Percentiles rank a stretch among this genome's conserved stretches.
Conservation (phyloP, 2,329 filamentous ascomycete genomes). For the Fusarium sp. region DNA sequence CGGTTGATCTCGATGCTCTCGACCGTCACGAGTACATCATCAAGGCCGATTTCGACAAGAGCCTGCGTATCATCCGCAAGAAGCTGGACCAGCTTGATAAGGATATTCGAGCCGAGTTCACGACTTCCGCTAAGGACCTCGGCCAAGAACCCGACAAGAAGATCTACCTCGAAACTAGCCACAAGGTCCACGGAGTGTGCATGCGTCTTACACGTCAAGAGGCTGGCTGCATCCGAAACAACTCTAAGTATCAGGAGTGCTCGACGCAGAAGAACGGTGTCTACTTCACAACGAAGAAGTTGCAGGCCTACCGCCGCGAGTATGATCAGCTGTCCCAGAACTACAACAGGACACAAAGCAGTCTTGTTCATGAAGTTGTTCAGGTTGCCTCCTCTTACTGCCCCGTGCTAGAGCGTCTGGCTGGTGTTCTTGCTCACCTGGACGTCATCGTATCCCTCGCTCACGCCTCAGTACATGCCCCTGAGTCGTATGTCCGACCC, state of each 20-base stretch:
- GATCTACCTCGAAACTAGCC: constrained; percentile 90
- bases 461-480: constrained; percentile 92
- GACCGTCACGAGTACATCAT: constrained; percentile 99
- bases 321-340: constrained; percentile 94
- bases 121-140: constrained; percentile 81
- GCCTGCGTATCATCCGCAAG: constrained; percentile 86
- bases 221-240: constrained; percentile 92
- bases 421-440: constrained; percentile 88
- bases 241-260: constrained; percentile 90
- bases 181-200: constrained; percentile 96
- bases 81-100: constrained; percentile 87
- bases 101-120: constrained; percentile 87
- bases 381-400: constrained; percentile 94
- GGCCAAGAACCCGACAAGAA: constrained; percentile 98
- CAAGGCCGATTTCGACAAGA: constrained; percentile 97
- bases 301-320: constrained; percentile 86
- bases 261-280: constrained; percentile 99
- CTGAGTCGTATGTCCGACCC: constrained; percentile 89
- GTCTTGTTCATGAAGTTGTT: constrained; percentile 92
- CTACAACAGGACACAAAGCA: constrained; percentile 94
- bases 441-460: constrained; percentile 96
- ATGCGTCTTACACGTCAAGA: constrained; percentile 93
- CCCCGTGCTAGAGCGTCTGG: constrained; percentile 90
- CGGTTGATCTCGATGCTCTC: constrained; percentile 92
- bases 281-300: constrained; percentile 90